Percentiles rank a stretch among this genome's conserved stretches.
Evolutionary conservation across 805 yeast species (phyloP).

Genomic region (Candida peoriensis): DNA sequence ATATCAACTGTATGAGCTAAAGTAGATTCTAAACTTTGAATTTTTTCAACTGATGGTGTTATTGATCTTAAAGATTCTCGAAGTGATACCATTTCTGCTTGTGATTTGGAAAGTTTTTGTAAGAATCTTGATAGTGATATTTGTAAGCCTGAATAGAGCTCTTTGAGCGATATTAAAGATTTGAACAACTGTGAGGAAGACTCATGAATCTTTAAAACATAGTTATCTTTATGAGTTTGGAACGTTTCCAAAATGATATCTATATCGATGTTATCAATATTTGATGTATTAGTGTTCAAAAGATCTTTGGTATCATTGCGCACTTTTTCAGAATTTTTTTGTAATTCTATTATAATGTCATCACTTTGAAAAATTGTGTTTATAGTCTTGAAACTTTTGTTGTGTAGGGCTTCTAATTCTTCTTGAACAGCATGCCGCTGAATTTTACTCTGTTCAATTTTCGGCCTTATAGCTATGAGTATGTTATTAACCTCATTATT

Average conservation of each 20-base stretch:
- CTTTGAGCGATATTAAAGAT: constrained; percentile 28
- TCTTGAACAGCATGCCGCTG: constrained; percentile 33
- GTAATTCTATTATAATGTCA: constrained; percentile 17
- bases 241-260: constrained; percentile 21
- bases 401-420: constrained; percentile 36
- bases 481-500: constrained; percentile 17
- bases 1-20: constrained; percentile 49
- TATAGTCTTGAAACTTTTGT: constrained; percentile 31
- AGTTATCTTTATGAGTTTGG: constrained; percentile 20
- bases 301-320: constrained; percentile 21
- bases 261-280: constrained; percentile 15
- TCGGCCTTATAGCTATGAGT: constrained; percentile 25
- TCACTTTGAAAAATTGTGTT: constrained; percentile 12
- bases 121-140: constrained; percentile 11
- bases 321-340: constrained; percentile 14
- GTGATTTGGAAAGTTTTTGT: constrained; percentile 14
- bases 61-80: constrained; percentile 20
- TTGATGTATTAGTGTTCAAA: constrained; percentile 8
- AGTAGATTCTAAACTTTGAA: constrained; percentile 21
- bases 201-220: constrained; percentile 28
- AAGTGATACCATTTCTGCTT: constrained; percentile 16
- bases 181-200: constrained; percentile 32
- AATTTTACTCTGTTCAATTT: constrained; percentile 33
- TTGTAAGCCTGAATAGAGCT: constrained; percentile 28
- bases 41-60: constrained; percentile 15